phyloP scores from a whole-genome alignment of 495 filamentous ascomycete species.

The Neurospora intermedia region DNA sequence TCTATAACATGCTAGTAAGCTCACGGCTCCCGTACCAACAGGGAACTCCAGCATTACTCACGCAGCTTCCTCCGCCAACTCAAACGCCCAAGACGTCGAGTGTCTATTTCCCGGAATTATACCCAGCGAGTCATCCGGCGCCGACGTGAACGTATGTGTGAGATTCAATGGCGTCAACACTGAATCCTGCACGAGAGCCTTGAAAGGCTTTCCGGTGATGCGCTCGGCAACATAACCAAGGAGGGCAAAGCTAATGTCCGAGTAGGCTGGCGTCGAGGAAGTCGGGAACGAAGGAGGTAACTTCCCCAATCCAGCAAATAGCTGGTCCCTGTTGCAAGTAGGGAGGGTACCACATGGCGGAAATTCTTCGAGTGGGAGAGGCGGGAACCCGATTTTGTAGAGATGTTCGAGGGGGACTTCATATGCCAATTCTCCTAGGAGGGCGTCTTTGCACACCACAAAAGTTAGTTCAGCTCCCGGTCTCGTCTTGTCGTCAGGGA shows the following conservation, averaged over 20 bases:
- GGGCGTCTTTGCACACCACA: slow-evolving; percentile 20
- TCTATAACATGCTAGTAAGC: slow-evolving; percentile 13
- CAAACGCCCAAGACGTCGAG: slow-evolving; percentile 20
- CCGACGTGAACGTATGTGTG: slow-evolving; percentile 25
- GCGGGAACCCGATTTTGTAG: slow-evolving; percentile 21
- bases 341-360: slow-evolving; percentile 32
- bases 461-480: no score
- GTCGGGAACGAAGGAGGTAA: slow-evolving; percentile 28
- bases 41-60: slow-evolving; percentile 6
- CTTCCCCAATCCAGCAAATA: slow-evolving; percentile 22
- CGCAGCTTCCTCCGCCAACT: slow-evolving; percentile 27
- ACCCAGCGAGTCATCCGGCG: slow-evolving; percentile 21
- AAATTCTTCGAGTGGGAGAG: slow-evolving; percentile 31
- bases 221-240: slow-evolving; percentile 27
- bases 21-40: background rate
- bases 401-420: slow-evolving; percentile 17
- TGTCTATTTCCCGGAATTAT: slow-evolving; percentile 25
- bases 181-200: slow-evolving; percentile 27
- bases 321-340: slow-evolving; percentile 30
- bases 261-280: slow-evolving; percentile 28
- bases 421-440: slow-evolving; percentile 30
- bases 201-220: slow-evolving; percentile 26
- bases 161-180: slow-evolving; percentile 35
- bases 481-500: no score
- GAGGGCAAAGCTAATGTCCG: slow-evolving; percentile 29